These are phyloP conservation scores for Aspergillus pseudonomiae DNA, from an alignment of 2,329 filamentous ascomycete species.

Conservation along the genomic window DNA sequence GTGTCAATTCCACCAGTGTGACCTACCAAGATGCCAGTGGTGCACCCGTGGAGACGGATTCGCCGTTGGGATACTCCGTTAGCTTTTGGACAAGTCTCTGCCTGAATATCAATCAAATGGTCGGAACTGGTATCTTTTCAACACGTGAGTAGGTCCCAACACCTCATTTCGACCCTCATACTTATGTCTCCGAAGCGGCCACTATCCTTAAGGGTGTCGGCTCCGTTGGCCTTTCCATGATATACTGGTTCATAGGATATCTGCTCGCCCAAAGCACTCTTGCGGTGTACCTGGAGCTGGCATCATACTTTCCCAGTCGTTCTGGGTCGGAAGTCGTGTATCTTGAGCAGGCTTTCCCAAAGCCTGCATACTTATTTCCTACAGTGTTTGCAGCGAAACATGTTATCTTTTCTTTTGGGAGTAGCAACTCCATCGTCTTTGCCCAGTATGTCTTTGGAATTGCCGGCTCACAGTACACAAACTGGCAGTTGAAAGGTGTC, in stretches of 20 bases:
- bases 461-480: background rate
- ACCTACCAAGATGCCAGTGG: background rate
- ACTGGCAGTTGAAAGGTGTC: background rate
- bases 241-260: slow-evolving; percentile 4
- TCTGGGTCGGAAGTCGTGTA: slow-evolving; percentile 1
- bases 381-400: background rate
- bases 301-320: slow-evolving; percentile 1
- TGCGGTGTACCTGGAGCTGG: background rate
- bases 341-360: background rate
- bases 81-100: slow-evolving; percentile 3
- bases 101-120: slow-evolving; percentile 1
- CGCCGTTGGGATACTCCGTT: background rate
- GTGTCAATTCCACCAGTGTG: background rate
- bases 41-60: slow-evolving; percentile 1
- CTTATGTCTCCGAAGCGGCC: background rate
- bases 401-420: background rate
- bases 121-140: slow-evolving; percentile 1
- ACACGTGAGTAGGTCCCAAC: background rate
- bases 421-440: slow-evolving; percentile 2
- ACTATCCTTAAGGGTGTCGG: background rate
- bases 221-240: background rate
- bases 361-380: background rate
- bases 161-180: background rate
- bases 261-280: background rate
- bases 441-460: background rate